Base-by-base conservation (phyloP, 179 eudicot species). In the Silene coronaria region DNA sequence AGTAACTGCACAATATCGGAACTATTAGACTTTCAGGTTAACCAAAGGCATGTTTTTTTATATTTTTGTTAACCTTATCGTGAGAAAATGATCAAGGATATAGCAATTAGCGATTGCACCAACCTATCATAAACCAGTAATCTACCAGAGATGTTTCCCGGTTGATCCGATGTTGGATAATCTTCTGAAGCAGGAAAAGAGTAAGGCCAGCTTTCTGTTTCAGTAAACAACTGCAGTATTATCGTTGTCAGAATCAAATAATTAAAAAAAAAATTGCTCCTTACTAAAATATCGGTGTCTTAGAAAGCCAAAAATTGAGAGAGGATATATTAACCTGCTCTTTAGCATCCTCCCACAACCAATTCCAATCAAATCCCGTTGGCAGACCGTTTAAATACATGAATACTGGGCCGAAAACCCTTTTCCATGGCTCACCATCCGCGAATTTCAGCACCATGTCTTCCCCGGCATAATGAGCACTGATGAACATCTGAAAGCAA, bases 341-440 rank as follows among this genome's bases (percentile, higher is more conserved):
- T 51, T 90, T 90, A 13, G 98, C 98, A 80, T 92, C 92, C 21
- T 87, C 89, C 97, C 98, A 94, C 27, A 94, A 84, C 67, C 82
- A 83, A 65, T 78, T 83, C 32, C 90, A 84, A 78, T 92, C 88
- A 12, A 63, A 71, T 55, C 79, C 85, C 36, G 84, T 60, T 22
- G 84, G 77, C n/a, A 77, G 83, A 70, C 87, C 82, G 79, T 95
- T 95, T 8, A 92, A 76, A 78, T 92, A 92, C 51, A 91, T 84
- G 61, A 92, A 92, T 76, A 95, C 90, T 11, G 99, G 99, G 7
- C 99, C 99, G 71, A 86, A 89, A 3, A 90, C 96, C 78, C 85
- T 92, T 82, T 89, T 92, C 99, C 99, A 95, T 30, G 78, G 76
- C 85, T 95, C 99, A 3, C 89, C 88, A 1, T 86, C 72, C 19